Base-by-base conservation (phyloP, 140 eudicot genomes). In the Senecio squalidus region DNA sequence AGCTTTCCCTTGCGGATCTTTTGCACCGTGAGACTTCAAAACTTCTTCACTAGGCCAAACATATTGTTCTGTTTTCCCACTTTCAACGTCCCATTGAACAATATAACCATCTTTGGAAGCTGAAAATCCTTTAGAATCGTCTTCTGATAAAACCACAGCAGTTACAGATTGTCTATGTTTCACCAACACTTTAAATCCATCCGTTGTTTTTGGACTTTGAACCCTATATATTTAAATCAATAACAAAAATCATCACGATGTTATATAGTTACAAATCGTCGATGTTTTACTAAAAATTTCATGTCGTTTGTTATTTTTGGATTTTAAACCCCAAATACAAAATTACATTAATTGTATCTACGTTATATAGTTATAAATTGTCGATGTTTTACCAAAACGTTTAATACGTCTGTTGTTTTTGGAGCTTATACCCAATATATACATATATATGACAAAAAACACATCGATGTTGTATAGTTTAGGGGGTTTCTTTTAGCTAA, bases 61-160 rank as follows among this genome's bases (percentile, higher is more conserved):
- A 59, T 77, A 93, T 43, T 75, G 60, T 57, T 84, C 95, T 13
- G 65, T 55, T 34, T 84, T 93, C 41, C 95, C 95, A 72, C 67
- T 77, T 9, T 76, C 85, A 26, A 93, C 83, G 45, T 88, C 95
- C 96, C 96, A 88, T n/a, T 78, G 84, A 45, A 74, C 52, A 16
- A 93, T 93, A 21, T 64, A 55, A n/a, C 96, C 99, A 69, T 93
- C 96, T 67, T 93, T 93, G 5, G 99, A 88, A 58, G 96, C 93
- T 40, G 99, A 93, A 69, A 79, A 84, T 23, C 99, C 99, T 58
- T 62, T 79, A 0, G 60, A 56, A 52, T 87, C 99, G 50, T 93
- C 96, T 38, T 88, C 89, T 56, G 96, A 87, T 29, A 93, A 55
- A 51, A 76, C 94, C 34, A 93, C 86, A 48, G 95, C 78, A 10